Conservation (phyloP, 441 rosid species). For the Aquilaria agallochum region DNA sequence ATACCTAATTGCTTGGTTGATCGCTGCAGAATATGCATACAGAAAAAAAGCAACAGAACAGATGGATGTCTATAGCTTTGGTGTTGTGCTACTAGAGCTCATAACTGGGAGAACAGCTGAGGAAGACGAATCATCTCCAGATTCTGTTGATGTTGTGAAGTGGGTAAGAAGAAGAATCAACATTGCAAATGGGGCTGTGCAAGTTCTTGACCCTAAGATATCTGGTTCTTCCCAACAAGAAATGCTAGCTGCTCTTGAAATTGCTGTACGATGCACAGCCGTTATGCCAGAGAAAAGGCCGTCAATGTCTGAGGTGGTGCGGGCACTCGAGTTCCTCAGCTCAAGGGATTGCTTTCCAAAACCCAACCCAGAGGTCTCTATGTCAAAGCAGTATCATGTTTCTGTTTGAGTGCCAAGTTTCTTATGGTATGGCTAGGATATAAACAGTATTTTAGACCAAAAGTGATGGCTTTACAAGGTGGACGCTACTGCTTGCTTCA, state of each 20-base stretch:
- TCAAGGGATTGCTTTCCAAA: conserved; percentile 23
- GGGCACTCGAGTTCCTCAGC: conserved; percentile 49
- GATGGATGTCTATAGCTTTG: conserved; percentile 86
- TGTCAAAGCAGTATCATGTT: conserved; percentile 29
- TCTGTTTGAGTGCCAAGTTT: conserved; percentile 27
- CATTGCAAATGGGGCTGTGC: conserved; percentile 58
- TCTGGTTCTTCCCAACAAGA: conserved; percentile 43
- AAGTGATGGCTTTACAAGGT: too few species aligned
- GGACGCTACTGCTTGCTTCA: too few species aligned
- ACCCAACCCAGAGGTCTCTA: conserved; percentile 19
- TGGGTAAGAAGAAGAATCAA: conserved; percentile 91
- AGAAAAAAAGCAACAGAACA: conserved; percentile 77
- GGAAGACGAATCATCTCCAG: conserved; percentile 34
- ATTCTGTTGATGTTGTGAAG: conserved; percentile 67
- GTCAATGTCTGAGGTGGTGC: conserved; percentile 56
- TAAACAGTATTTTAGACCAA: too few species aligned
- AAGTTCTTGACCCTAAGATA: conserved; percentile 74
- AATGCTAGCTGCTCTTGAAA: conserved; percentile 69
- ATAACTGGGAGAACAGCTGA: conserved; percentile 80
- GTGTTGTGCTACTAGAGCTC: conserved; percentile 82
- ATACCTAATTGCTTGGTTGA: conserved; percentile 3
- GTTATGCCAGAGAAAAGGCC: conserved; percentile 84
- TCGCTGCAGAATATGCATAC: conserved; percentile 61
- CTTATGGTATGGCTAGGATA: too few species aligned
- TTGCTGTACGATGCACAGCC: conserved; percentile 70